Base-by-base conservation (phyloP, 768 basidiomycete genomes). In the Macrolepiota dolichaula region DNA sequence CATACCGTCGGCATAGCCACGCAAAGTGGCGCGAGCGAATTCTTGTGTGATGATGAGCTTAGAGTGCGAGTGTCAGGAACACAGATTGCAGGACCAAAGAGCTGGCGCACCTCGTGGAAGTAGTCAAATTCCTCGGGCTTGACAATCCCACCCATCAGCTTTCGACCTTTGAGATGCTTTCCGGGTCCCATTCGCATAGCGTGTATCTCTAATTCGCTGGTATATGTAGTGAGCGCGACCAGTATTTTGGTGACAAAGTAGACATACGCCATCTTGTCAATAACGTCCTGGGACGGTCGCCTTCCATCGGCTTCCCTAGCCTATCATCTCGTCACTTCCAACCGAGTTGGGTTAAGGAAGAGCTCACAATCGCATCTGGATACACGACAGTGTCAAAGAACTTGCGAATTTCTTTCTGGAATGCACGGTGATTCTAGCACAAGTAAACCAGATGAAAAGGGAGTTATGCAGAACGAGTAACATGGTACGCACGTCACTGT, bases 141-240 rank as follows among this genome's bases (percentile, higher is more conserved):
- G 49, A 97, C 88, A 6, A 88, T 70, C 1, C 93, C 96, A 56
- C 83, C 85, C 81, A 94, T 87, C n/a, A 99, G 77, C 11, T 75
- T 82, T 15, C 85, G 81, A 4, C 96, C 96, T 71, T 89, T 80
- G 11, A 98, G 82, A 68, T 98, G 95, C 71, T 94, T 94, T 22
- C 94, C 94, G 9, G 96, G 96, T 22, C 96, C 96, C 76, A 96
- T 75, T 32, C 94, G 85, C 96, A 98, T 97, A 13, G 93, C 90
- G 69, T 94, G 89, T 50, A 97, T 65, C 66, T 93, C 86, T 38
- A 85, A 38, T 35, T 81, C 85, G 24, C 87, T 89, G 52, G 22
- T 27, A n/a, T 7, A 9, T 37, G 9, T 64, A 1, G 32, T 54
- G 38, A 55, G 24, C 17, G 56, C 76, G 75, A 72, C 19, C 15